These are phyloP conservation scores for Monilinia fructigena DNA, from an alignment of 2,329 filamentous ascomycete species.

Conservation along the genomic window DNA sequence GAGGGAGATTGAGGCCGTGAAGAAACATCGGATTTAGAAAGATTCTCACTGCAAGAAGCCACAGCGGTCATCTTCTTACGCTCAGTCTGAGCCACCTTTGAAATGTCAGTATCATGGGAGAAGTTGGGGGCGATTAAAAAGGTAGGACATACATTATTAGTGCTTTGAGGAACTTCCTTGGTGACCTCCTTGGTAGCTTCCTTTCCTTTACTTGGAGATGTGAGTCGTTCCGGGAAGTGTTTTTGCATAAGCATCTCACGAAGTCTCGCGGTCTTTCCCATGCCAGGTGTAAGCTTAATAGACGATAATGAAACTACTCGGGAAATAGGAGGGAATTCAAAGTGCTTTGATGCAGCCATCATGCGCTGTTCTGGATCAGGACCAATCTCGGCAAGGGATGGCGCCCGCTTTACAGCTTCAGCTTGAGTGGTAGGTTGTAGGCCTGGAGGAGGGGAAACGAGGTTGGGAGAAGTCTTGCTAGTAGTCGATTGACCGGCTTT, in stretches of 20 bases:
- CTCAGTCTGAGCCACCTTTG: slow-evolving; percentile 11
- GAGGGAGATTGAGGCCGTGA: slow-evolving; percentile 3
- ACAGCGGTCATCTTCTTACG: slow-evolving; percentile 15
- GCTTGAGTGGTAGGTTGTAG: slow-evolving; percentile 1
- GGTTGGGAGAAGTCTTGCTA: neutral
- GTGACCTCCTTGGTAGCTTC: neutral
- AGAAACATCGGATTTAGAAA: slow-evolving; percentile 14
- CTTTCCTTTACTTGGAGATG: neutral
- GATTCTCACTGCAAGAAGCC: slow-evolving; percentile 19
- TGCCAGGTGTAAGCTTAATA: neutral
- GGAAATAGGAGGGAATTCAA: neutral
- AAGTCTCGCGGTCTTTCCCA: neutral
- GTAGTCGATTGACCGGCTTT: slow-evolving; percentile 7
- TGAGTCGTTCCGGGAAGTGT: neutral
- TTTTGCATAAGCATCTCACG: neutral
- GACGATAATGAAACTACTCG: neutral
- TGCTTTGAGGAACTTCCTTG: neutral
- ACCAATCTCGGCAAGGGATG: neutral
- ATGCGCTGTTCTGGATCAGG: slow-evolving; percentile 8
- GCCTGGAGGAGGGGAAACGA: neutral
- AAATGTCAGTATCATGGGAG: slow-evolving; percentile 1
- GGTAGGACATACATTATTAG: slow-evolving; percentile 4
- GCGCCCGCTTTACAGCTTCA: neutral
- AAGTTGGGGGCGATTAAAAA: neutral
- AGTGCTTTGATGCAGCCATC: neutral